Conservation (phyloP, 768 basidiomycete species). For the Leccinum truebloodii region DNA sequence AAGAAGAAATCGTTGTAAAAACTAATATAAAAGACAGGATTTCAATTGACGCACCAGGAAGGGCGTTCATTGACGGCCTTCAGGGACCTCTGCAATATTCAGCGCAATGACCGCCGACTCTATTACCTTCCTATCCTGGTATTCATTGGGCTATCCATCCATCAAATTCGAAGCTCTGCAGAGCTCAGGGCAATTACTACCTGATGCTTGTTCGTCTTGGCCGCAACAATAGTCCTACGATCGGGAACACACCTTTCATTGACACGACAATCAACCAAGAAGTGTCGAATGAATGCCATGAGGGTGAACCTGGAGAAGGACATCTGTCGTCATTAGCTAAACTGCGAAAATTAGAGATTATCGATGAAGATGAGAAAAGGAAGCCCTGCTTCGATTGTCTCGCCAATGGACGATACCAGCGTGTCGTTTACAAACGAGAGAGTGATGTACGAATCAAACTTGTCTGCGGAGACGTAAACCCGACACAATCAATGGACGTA, state of each 20-base stretch:
- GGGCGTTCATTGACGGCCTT: constrained; percentile 89
- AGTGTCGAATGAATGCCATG: constrained; percentile 87
- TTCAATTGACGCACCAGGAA: constrained; percentile 66
- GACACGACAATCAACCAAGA: constrained; percentile 85
- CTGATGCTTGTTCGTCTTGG: constrained; percentile 95
- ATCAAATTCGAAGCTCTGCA: constrained; percentile 98
- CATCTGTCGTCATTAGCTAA: constrained; percentile 94
- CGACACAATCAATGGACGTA: neutral
- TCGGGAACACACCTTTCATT: constrained; percentile 94
- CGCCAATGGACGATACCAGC: constrained; percentile 93
- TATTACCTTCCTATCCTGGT: constrained; percentile 96
- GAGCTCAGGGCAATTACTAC: constrained; percentile 94
- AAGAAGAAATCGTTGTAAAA: constrained; percentile 29
- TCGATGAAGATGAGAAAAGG: constrained; percentile 71
- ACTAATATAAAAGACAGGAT: neutral
- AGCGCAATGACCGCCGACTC: constrained; percentile 88
- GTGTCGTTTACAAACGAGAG: constrained; percentile 98
- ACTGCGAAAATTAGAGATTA: constrained; percentile 84
- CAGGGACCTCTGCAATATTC: constrained; percentile 33
- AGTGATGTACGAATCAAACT: constrained; percentile 97
- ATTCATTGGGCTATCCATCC: constrained; percentile 60
- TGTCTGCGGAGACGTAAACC: constrained; percentile 51
- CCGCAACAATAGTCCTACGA: constrained; percentile 82
- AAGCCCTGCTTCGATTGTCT: constrained; percentile 99
- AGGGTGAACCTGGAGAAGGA: constrained; percentile 94